Conservation (phyloP, 169 alveolate genomes). For the Blepharisma undulans region DNA sequence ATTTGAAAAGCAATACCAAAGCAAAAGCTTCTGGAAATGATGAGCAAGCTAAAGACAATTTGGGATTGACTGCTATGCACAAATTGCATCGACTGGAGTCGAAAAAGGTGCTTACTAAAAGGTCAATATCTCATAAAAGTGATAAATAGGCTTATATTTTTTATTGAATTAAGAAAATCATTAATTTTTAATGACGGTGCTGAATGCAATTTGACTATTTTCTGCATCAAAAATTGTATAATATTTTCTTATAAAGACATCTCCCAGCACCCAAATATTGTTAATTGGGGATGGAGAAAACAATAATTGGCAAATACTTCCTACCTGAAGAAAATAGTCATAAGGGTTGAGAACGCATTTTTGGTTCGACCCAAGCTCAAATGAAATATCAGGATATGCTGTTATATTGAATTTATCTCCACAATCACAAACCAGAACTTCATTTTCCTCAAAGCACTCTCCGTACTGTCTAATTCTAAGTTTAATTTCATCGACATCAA, state of each 20-base stretch:
- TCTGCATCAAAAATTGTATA: constrained; percentile 71
- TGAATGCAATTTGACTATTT: constrained; percentile 57
- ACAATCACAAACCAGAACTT: constrained; percentile 5
- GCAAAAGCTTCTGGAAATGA: neutral
- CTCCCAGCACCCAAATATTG: constrained; percentile 60
- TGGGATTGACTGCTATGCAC: neutral
- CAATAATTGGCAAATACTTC: neutral
- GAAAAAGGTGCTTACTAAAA: neutral
- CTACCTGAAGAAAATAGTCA: neutral
- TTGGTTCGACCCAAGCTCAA: neutral
- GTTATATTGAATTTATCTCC: neutral
- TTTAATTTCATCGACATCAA: neutral
- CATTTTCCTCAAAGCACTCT: neutral
- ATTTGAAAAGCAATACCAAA: neutral
- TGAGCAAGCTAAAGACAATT: neutral
- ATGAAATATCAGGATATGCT: neutral
- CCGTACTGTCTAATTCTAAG: neutral
- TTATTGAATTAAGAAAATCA: neutral
- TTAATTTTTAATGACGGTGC: constrained; percentile 1
- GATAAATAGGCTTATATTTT: neutral
- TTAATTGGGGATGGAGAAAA: neutral
- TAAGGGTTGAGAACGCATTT: neutral
- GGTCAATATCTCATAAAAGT: neutral
- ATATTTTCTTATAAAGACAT: constrained; percentile 59
- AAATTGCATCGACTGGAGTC: neutral